Percentiles rank a stretch among this genome's conserved stretches.
Conservation (phyloP, 1,139 yeast genomes). For the Geotrichum macrosporum region DNA sequence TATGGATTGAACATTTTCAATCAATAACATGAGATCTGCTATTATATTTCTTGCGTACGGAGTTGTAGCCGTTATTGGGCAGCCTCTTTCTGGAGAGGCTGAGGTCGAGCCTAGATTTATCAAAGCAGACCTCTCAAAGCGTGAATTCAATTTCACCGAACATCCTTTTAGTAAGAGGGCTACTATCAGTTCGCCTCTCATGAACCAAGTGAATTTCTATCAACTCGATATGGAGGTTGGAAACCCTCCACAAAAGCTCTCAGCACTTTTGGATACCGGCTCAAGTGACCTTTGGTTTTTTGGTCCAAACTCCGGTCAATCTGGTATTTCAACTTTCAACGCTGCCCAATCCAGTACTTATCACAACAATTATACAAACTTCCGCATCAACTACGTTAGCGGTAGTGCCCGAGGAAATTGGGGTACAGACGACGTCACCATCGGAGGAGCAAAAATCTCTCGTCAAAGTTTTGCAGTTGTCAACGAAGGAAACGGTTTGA, state of each 20-base stretch:
- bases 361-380: slow-evolving; percentile 20
- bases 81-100: not conserved
- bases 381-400: slow-evolving; percentile 23
- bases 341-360: slow-evolving; percentile 27
- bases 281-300: slow-evolving; percentile 43
- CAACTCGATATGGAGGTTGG: slow-evolving; percentile 39
- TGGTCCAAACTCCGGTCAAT: slow-evolving; percentile 18
- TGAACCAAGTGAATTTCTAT: slow-evolving; percentile 31
- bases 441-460: slow-evolving; percentile 23
- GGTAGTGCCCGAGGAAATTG: slow-evolving; percentile 26
- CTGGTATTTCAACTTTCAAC: slow-evolving; percentile 35
- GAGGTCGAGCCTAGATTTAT: slow-evolving; percentile 10
- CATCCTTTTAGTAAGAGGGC: slow-evolving; percentile 10
- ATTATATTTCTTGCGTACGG: not conserved
- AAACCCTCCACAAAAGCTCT: slow-evolving; percentile 36
- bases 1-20: not conserved
- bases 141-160: slow-evolving; percentile 4
- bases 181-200: slow-evolving; percentile 10
- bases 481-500: slow-evolving; percentile 24
- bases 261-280: slow-evolving; percentile 42
- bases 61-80: slow-evolving; percentile 3
- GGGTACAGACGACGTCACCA: slow-evolving; percentile 25
- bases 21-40: slow-evolving; percentile 11
- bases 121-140: slow-evolving; percentile 14
- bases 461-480: slow-evolving; percentile 29